Conservation (phyloP, 1,139 yeast species). For the Geotrichum macrosporum region DNA sequence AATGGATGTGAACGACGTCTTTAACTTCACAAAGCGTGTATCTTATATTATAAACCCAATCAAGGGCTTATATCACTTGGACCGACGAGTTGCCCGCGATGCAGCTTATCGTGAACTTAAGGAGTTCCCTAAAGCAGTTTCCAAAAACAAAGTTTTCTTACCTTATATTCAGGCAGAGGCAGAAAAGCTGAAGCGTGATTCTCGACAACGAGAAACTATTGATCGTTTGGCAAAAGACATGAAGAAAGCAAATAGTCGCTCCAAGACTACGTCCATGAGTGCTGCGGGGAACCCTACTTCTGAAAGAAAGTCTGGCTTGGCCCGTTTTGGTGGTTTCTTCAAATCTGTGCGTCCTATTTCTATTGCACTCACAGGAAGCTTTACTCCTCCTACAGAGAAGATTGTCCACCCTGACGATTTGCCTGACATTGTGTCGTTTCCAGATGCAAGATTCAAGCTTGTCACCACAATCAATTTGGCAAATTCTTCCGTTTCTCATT, state of each 20-base stretch:
- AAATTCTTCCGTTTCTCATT: slow-evolving; percentile 35
- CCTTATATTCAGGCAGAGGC: slow-evolving; percentile 46
- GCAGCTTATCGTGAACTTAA: slow-evolving; percentile 44
- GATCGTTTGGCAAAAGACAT: slow-evolving; percentile 41
- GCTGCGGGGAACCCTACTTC: slow-evolving; percentile 5
- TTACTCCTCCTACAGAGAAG: slow-evolving; percentile 43
- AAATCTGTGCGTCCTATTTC: slow-evolving; percentile 41
- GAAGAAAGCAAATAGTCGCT: slow-evolving; percentile 28
- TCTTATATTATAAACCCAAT: slow-evolving; percentile 34
- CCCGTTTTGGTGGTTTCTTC: slow-evolving; percentile 38
- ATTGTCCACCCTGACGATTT: slow-evolving; percentile 52
- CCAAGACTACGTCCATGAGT: slow-evolving; percentile 1
- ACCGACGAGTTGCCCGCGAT: slow-evolving; percentile 38
- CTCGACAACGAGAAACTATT: slow-evolving; percentile 43
- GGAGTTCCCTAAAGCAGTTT: slow-evolving; percentile 36
- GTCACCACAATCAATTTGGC: slow-evolving; percentile 53
- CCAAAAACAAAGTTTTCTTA: slow-evolving; percentile 44
- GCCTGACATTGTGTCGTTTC: slow-evolving; percentile 49
- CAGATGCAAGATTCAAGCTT: slow-evolving; percentile 53
- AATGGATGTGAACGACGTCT: slow-evolving; percentile 26
- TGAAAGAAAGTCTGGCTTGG: slow-evolving; percentile 21
- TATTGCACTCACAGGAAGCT: slow-evolving; percentile 37
- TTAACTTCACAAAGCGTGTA: slow-evolving; percentile 24
- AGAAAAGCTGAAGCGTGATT: slow-evolving; percentile 51
- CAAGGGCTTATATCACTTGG: slow-evolving; percentile 31